phyloP scores from a whole-genome alignment of 73 alveolate genomes.

The Durusdinium trenchii region DNA sequence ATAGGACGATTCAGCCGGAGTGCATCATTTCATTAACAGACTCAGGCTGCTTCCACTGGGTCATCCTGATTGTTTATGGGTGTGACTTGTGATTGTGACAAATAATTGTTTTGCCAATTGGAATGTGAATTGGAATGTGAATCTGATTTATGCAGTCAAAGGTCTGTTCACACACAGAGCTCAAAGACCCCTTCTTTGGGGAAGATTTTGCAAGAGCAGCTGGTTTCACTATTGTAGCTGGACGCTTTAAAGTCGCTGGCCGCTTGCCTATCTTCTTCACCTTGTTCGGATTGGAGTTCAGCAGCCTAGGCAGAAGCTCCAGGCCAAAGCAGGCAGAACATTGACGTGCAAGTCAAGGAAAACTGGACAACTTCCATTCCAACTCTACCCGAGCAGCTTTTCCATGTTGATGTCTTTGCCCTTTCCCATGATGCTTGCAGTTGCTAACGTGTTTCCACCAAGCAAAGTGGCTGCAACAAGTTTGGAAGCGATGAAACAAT shows the following conservation, averaged over 20 bases:
- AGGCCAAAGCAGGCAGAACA: too few relatives aligned
- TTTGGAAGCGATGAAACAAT: too few relatives aligned
- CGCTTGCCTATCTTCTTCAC: neutral
- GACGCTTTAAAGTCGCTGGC: neutral
- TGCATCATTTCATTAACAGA: neutral
- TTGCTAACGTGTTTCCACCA: too few relatives aligned
- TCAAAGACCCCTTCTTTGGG: neutral
- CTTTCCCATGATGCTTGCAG: neutral
- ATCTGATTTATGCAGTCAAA: neutral
- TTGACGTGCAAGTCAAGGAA: too few relatives aligned
- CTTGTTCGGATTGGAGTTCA: neutral
- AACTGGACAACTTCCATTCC: neutral
- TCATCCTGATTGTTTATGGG: neutral
- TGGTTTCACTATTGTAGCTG: neutral
- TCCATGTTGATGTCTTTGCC: neutral
- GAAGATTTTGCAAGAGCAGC: neutral
- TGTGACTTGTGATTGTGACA: neutral
- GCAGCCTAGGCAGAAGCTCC: neutral
- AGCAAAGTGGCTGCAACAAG: too few relatives aligned
- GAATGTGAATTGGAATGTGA: too few relatives aligned
- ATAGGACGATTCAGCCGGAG: neutral
- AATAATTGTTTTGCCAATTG: too few relatives aligned
- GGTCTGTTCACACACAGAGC: neutral
- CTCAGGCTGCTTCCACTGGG: neutral
- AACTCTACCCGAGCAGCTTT: neutral